Evolutionary conservation across 208 protist species (phyloP).

Genomic region (Leishmania turanica): DNA sequence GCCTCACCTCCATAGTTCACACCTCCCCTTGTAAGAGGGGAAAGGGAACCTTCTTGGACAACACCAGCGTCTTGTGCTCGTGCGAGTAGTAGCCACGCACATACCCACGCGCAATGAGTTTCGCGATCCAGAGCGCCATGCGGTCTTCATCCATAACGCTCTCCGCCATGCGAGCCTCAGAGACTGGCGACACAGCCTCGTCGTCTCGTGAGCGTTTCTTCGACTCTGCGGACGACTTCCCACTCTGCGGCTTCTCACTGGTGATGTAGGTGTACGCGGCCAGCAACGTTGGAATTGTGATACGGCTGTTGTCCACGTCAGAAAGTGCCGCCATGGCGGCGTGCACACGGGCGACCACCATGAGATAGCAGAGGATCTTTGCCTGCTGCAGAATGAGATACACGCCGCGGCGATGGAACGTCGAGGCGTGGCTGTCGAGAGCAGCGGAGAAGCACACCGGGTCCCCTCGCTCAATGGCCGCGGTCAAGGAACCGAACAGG

Average conservation of each 20-base stretch:
- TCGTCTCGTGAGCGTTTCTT: conserved; percentile 27
- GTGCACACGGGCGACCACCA: conserved; percentile 65
- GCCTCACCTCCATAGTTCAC: background rate
- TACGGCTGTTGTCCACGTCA: conserved; percentile 69
- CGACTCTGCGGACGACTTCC: background rate
- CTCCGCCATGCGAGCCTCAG: conserved; percentile 18
- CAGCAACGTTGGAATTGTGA: conserved; percentile 60
- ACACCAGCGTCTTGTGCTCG: conserved; percentile 81
- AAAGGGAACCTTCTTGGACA: conserved; percentile 76
- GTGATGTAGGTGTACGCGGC: conserved; percentile 50
- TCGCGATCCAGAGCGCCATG: conserved; percentile 71
- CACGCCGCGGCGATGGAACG: conserved; percentile 69
- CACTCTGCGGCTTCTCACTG: background rate
- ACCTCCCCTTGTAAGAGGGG: conserved; percentile 35
- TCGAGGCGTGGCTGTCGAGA: conserved; percentile 46
- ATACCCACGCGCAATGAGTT: conserved; percentile 71
- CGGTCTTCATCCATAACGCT: conserved; percentile 55
- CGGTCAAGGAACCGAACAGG: conserved; percentile 54
- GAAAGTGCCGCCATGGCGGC: conserved; percentile 41
- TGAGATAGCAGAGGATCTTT: conserved; percentile 63
- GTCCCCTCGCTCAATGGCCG: conserved; percentile 59
- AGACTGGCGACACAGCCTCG: background rate
- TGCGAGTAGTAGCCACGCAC: conserved; percentile 83
- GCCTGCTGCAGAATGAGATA: conserved; percentile 71
- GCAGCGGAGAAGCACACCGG: conserved; percentile 45